phyloP scores from a whole-genome alignment of 768 basidiomycete species.

The Boletus reticulatus region DNA sequence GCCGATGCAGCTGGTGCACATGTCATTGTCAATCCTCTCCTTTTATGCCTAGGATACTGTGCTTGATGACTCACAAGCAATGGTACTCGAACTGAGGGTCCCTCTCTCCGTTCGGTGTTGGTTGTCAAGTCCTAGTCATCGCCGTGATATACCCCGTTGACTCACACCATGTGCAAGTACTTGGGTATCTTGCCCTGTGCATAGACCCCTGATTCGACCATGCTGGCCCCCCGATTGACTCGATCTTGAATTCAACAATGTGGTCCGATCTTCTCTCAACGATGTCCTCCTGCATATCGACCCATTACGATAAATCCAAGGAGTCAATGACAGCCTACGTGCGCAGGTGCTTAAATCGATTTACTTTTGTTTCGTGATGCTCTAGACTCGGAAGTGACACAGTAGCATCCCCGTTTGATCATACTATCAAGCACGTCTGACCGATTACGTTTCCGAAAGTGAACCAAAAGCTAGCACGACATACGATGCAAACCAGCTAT shows the following conservation, averaged over 20 bases:
- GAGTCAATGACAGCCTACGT: background rate
- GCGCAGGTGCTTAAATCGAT: background rate
- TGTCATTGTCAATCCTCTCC: too few species aligned
- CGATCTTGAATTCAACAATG: conserved; percentile 26
- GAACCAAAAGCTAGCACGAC: too few species aligned
- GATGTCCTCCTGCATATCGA: conserved; percentile 4
- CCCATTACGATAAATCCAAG: too few species aligned
- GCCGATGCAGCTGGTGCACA: too few species aligned
- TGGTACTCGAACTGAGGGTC: background rate
- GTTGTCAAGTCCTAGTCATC: background rate
- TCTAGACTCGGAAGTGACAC: conserved; percentile 37
- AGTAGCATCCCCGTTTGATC: too few species aligned
- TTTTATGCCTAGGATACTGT: too few species aligned
- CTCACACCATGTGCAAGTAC: conserved; percentile 18
- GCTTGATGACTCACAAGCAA: too few species aligned
- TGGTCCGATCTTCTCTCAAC: conserved; percentile 21
- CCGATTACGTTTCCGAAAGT: conserved; percentile 58
- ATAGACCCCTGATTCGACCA: background rate
- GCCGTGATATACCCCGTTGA: conserved; percentile 7
- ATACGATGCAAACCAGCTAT: conserved; percentile 47
- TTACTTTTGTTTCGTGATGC: too few species aligned
- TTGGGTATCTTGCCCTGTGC: conserved; percentile 3
- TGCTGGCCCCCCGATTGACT: conserved; percentile 15
- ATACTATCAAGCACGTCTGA: conserved; percentile 51
- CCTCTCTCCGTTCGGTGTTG: background rate